phyloP scores from a whole-genome alignment of 805 yeast species.

The Jamesozyma rosinii region DNA sequence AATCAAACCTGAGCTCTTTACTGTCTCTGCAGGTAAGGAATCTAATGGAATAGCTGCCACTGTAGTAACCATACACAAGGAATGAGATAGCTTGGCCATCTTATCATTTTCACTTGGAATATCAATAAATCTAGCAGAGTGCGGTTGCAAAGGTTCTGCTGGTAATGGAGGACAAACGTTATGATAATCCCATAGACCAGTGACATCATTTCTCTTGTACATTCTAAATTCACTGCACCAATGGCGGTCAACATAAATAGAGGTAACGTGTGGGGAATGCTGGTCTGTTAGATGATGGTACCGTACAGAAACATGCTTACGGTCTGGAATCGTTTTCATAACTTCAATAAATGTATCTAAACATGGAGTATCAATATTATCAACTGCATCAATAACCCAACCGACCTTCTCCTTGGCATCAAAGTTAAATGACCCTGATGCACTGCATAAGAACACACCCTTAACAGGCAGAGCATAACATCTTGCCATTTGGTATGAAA shows the following conservation, averaged over 20 bases:
- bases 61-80: slow-evolving; percentile 64
- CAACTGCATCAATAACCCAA: slow-evolving; percentile 73
- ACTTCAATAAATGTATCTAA: slow-evolving; percentile 70
- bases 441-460: slow-evolving; percentile 74
- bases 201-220: slow-evolving; percentile 51
- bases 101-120: slow-evolving; percentile 48
- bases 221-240: slow-evolving; percentile 67
- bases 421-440: slow-evolving; percentile 65
- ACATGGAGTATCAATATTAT: slow-evolving; percentile 64
- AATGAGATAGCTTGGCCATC: slow-evolving; percentile 49
- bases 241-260: slow-evolving; percentile 71
- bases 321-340: slow-evolving; percentile 69
- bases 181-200: slow-evolving; percentile 51
- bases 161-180: slow-evolving; percentile 49
- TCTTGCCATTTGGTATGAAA: slow-evolving; percentile 85
- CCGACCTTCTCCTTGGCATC: slow-evolving; percentile 55
- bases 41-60: slow-evolving; percentile 65
- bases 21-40: slow-evolving; percentile 55
- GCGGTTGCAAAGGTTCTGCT: slow-evolving; percentile 43
- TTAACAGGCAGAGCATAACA: slow-evolving; percentile 71
- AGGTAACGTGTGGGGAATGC: slow-evolving; percentile 61
- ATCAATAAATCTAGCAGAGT: slow-evolving; percentile 60
- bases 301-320: slow-evolving; percentile 56
- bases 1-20: slow-evolving; percentile 66
- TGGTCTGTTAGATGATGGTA: slow-evolving; percentile 74